Conservation (phyloP, 805 yeast genomes). For the Spathaspora sp. region DNA sequence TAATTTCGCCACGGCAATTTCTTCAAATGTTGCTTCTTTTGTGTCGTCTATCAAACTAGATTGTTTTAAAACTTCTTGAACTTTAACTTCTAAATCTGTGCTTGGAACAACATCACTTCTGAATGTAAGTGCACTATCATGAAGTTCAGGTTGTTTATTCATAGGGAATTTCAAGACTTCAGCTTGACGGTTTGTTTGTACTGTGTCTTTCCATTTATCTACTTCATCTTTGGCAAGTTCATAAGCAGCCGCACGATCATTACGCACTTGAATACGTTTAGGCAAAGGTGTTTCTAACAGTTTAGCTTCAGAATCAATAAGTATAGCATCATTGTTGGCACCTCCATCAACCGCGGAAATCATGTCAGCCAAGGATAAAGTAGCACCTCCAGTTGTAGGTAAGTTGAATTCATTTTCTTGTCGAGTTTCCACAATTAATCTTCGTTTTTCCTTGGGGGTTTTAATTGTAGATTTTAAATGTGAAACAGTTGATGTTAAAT, state of each 20-base stretch:
- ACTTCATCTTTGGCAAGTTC: conserved; percentile 85
- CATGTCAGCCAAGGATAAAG: conserved; percentile 71
- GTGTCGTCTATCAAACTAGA: conserved; percentile 70
- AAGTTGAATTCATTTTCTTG: conserved; percentile 69
- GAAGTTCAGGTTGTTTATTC: conserved; percentile 28
- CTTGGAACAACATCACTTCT: conserved; percentile 38
- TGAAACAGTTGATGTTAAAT: conserved; percentile 47
- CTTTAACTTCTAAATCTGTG: conserved; percentile 64
- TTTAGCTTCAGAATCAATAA: conserved; percentile 37
- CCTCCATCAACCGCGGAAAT: conserved; percentile 56
- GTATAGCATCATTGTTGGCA: conserved; percentile 44
- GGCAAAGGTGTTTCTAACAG: conserved; percentile 82
- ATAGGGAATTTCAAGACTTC: conserved; percentile 81
- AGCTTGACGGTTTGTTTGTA: conserved; percentile 74
- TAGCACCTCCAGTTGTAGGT: conserved; percentile 52
- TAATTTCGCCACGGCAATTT: conserved; percentile 76
- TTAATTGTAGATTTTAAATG: conserved; percentile 32
- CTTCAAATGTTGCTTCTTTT: conserved; percentile 81
- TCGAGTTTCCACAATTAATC: conserved; percentile 48
- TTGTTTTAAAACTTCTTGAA: conserved; percentile 55
- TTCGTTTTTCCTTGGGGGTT: conserved; percentile 36
- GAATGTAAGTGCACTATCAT: conserved; percentile 51
- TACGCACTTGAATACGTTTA: conserved; percentile 75
- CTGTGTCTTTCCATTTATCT: conserved; percentile 82
- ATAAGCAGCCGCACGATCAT: conserved; percentile 87